Evolutionary conservation across 75 land plant species (phyloP).

Genomic region (Pinus albicaulis): DNA sequence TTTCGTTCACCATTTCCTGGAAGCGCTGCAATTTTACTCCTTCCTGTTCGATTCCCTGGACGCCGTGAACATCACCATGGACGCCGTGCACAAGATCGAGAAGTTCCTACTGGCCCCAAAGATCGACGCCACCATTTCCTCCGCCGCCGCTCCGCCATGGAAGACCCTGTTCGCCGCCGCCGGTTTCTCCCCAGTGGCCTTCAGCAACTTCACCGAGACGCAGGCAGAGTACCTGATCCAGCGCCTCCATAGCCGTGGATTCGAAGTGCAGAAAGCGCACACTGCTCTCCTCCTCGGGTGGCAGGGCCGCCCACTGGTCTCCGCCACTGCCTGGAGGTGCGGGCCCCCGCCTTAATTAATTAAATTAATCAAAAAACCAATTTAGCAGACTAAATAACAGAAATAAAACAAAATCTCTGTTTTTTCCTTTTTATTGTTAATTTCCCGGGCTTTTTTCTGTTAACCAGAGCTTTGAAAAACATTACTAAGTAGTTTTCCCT

Average conservation of each 20-base stretch:
- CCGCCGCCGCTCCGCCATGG: conserved; percentile 41
- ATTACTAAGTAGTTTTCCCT: too few relatives aligned
- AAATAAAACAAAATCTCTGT: too few relatives aligned
- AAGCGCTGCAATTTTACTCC: conserved; percentile 70
- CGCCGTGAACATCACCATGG: conserved; percentile 31
- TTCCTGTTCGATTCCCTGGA: conserved; percentile 77
- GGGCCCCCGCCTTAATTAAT: not conserved
- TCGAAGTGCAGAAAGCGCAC: conserved; percentile 51
- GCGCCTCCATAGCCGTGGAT: conserved; percentile 47
- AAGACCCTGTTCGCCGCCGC: conserved; percentile 29
- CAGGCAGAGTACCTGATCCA: conserved; percentile 78
- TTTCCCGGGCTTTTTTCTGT: too few relatives aligned
- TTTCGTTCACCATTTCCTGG: conserved; percentile 45
- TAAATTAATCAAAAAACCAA: too few relatives aligned
- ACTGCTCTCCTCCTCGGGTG: conserved; percentile 71
- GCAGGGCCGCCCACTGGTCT: conserved; percentile 64
- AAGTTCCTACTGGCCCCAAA: conserved; percentile 48
- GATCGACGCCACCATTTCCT: conserved; percentile 47
- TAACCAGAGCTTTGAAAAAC: too few relatives aligned
- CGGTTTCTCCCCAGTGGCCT: conserved; percentile 49
- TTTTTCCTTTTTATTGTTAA: too few relatives aligned
- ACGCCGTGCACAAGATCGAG: conserved; percentile 50
- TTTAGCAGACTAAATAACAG: too few relatives aligned
- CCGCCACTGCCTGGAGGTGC: conserved; percentile 87
- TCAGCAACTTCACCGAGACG: conserved; percentile 65